These are phyloP conservation scores for Aspergillaceae sp. DNA, from an alignment of 2,329 filamentous ascomycete genomes.

Conservation along the genomic window DNA sequence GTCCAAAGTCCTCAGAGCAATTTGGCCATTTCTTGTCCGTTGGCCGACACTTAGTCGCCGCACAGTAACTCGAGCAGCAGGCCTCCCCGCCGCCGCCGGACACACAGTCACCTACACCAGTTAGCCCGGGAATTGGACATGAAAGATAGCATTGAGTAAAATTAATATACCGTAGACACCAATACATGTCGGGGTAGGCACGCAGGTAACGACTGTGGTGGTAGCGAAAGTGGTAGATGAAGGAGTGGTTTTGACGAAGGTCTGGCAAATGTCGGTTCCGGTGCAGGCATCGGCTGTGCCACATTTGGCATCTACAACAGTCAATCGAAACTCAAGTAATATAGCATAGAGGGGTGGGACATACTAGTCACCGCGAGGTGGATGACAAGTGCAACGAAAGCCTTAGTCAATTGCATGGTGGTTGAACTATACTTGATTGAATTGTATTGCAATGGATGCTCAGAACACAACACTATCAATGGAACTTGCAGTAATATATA, in stretches of 20 bases:
- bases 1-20: slow-evolving; percentile 19
- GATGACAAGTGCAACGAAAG: too few species aligned
- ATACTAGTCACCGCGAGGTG: too few species aligned
- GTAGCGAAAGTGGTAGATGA: background rate
- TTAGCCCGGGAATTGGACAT: background rate
- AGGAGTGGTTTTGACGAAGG: slow-evolving; percentile 12
- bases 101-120: slow-evolving; percentile 8
- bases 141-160: background rate
- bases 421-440: background rate
- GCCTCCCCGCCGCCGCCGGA: slow-evolving; percentile 10
- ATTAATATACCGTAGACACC: slow-evolving; percentile 16
- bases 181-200: slow-evolving; percentile 17
- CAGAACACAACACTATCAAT: too few species aligned
- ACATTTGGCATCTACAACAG: slow-evolving; percentile 2
- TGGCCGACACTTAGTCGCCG: slow-evolving; percentile 19
- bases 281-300: slow-evolving; percentile 12
- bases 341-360: too few species aligned
- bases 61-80: slow-evolving; percentile 24
- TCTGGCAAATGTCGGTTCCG: slow-evolving; percentile 16
- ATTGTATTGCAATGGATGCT: too few species aligned
- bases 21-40: slow-evolving; percentile 20
- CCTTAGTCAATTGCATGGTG: background rate
- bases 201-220: slow-evolving; percentile 15
- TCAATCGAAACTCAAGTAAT: too few species aligned
- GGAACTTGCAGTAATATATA: too few species aligned